phyloP scores from a whole-genome alignment of 176 grass and related monocot genomes.

The Triticum dicoccoides region DNA sequence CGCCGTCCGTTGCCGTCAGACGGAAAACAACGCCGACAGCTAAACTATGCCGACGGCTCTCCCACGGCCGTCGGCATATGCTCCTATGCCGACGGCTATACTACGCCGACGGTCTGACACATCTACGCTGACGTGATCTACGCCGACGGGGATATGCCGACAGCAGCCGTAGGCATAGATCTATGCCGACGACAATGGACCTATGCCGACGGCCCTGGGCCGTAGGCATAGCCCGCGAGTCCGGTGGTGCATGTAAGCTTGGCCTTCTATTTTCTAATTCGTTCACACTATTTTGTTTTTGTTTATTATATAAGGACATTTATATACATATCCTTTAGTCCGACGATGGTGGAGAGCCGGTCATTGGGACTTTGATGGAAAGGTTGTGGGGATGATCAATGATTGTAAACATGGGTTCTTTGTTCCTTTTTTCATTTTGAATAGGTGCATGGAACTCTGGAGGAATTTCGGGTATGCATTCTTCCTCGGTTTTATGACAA shows the following conservation, averaged over 20 bases:
- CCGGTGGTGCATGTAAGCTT: not conserved
- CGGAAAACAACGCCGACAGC: too few species aligned
- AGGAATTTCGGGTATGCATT: not conserved
- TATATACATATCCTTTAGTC: not conserved
- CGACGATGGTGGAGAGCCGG: not conserved
- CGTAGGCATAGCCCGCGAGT: too few species aligned
- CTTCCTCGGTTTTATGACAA: not conserved
- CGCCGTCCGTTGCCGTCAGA: too few species aligned
- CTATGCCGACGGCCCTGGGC: too few species aligned
- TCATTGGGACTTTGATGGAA: not conserved
- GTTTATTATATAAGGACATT: not conserved
- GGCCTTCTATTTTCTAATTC: not conserved
- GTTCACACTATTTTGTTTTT: not conserved
- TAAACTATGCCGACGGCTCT: too few species aligned
- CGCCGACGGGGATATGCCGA: too few species aligned
- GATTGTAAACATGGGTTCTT: not conserved
- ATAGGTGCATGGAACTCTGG: not conserved
- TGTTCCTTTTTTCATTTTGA: not conserved
- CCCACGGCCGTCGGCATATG: too few species aligned
- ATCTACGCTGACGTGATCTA: too few species aligned
- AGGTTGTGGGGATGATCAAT: not conserved
- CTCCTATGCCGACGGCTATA: too few species aligned
- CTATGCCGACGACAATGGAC: too few species aligned
- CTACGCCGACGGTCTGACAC: too few species aligned
- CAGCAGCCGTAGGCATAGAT: too few species aligned